Base-by-base conservation (phyloP, 176 grass and related monocot genomes). In the Secale cereale region DNA sequence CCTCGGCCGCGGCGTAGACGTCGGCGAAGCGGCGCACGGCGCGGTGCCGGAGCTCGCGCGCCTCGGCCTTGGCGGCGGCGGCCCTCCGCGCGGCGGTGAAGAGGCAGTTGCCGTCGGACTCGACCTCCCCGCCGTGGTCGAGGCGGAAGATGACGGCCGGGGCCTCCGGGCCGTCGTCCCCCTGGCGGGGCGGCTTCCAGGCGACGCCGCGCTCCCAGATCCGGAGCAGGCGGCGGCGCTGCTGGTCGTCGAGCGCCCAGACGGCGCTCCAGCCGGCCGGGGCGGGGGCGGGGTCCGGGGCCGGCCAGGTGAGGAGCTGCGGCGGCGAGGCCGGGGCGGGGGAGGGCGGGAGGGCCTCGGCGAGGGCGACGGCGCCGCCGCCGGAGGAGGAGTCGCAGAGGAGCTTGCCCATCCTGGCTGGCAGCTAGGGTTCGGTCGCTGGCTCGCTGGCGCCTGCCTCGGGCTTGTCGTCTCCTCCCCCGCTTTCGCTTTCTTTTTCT, bases 101-200 rank as follows among this genome's bases (percentile, higher is more conserved):
- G 65, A 95, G 90, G 86, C 97, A 98, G 86, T 98, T 98, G 19
- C 97, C 91, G 32, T 98, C 93, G 60, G 93, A 83, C n/a, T 96
- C 91, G 54, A 98, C 97, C 84, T 95, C 91, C 6, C 97, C 93
- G 74, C 86, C 97, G 68, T 98, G 93, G 67, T 94, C 93, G 25
- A 98, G 89, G 65, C 93, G 83, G 81, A 95, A 92, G 60, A 93
- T 87, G 81, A 84, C 74, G 10, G 79, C 6, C 16, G 19, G 32
- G 7, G 68, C 52, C 19, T 57, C 52, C 52, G 52, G 19, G 52
- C 6, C 36, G 14, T 33, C 83, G 6, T 1, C 17, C 26, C 43
- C 64, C 26, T 77, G 13, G 30, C 64, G 5, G 0, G 91, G 76
- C 30, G 74, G 91, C 81, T 89, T 91, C 96, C 93, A 98, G 75